phyloP scores from a whole-genome alignment of 129 eudicot genomes.

The Rutidosis leptorrhynchoides region DNA sequence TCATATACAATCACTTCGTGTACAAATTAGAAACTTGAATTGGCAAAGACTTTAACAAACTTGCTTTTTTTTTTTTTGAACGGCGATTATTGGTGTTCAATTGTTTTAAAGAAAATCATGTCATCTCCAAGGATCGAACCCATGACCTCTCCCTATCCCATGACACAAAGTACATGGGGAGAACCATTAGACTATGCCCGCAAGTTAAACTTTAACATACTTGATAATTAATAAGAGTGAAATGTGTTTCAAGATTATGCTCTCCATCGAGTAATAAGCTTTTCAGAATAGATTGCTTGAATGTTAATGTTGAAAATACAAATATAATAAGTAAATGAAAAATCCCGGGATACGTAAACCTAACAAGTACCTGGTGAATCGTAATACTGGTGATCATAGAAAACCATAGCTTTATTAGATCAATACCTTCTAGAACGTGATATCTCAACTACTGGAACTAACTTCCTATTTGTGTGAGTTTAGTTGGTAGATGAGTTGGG shows the following conservation, averaged over 20 bases:
- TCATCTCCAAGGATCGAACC: no score
- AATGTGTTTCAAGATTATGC: conserved; percentile 80
- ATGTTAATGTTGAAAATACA: conserved; percentile 39
- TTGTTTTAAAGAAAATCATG: no score
- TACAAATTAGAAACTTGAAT: conserved; percentile 5
- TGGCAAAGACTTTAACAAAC: background rate
- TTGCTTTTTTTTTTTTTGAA: no score
- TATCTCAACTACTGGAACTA: no score
- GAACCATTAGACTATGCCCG: no score
- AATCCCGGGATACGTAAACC: background rate
- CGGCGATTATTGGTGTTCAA: no score
- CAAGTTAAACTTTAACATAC: no score
- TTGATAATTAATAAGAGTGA: conserved; percentile 81
- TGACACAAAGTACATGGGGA: no score
- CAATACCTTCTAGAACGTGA: no score
- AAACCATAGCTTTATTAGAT: conserved; percentile 83
- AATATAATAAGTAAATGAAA: background rate
- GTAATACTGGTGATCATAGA: conserved; percentile 91
- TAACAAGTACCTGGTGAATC: conserved; percentile 59
- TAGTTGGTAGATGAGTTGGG: no score
- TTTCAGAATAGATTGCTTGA: conserved; percentile 84
- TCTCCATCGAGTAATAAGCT: conserved; percentile 79
- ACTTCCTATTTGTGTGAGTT: no score
- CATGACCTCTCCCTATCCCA: no score
- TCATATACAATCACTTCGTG: conserved; percentile 46